Evolutionary conservation across 1,284 basidiomycete species (phyloP).

Genomic region (Boletus albobrunnescens): DNA sequence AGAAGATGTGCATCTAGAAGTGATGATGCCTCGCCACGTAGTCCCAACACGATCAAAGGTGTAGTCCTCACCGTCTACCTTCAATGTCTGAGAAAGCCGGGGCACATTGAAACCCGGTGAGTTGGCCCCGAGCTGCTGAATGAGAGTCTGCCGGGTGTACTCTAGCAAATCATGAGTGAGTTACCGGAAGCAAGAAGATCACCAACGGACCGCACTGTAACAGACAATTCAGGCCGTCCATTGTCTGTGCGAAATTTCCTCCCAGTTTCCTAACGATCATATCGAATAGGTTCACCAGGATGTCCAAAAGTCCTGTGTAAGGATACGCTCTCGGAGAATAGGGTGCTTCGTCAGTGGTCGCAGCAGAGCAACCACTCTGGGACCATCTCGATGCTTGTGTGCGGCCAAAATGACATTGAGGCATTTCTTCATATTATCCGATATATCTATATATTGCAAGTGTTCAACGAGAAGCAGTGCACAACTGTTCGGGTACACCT

Average conservation of each 20-base stretch:
- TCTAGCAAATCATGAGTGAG: too few relatives aligned
- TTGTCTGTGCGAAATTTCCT: conserved; percentile 18
- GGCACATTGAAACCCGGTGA: neutral
- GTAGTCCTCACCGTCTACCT: conserved; percentile 7
- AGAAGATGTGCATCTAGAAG: conserved; percentile 13
- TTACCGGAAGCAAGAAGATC: too few relatives aligned
- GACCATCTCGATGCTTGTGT: conserved; percentile 15
- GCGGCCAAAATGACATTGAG: conserved; percentile 11
- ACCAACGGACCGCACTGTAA: conserved; percentile 18
- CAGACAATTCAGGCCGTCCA: conserved; percentile 23
- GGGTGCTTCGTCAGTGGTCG: conserved; percentile 18
- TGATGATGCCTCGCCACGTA: neutral
- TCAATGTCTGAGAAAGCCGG: conserved; percentile 18
- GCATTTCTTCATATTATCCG: conserved; percentile 8
- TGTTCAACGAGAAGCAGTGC: neutral
- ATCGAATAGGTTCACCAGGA: conserved; percentile 17
- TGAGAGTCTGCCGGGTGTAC: conserved; percentile 3
- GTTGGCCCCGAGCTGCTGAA: conserved; percentile 9
- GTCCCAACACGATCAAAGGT: neutral
- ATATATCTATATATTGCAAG: neutral
- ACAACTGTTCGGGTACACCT: neutral
- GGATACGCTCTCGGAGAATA: conserved; percentile 12
- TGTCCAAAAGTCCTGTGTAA: conserved; percentile 16
- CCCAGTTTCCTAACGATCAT: neutral
- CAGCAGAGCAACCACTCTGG: conserved; percentile 25